These are phyloP conservation scores for Candida stauntonica DNA, from an alignment of 805 yeast genomes.

Conservation along the genomic window DNA sequence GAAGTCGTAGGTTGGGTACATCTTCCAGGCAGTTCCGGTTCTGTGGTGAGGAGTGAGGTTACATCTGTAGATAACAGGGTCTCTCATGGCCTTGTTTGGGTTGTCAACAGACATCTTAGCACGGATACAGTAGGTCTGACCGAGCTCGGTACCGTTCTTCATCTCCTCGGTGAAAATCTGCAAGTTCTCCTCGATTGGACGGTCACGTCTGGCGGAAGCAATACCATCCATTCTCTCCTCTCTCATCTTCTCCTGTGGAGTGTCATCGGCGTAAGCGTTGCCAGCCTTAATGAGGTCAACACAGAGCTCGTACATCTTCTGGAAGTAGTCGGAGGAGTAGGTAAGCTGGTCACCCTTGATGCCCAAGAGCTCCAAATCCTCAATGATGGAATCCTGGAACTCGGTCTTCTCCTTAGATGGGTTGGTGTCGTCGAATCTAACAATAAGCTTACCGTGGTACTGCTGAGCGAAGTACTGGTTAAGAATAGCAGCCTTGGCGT, in stretches of 20 bases:
- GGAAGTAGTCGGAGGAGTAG: constrained; percentile 91
- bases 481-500: constrained; percentile 95
- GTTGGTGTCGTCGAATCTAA: constrained; percentile 97
- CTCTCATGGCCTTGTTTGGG: constrained; percentile 92
- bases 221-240: constrained; percentile 98
- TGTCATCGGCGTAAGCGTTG: constrained; percentile 96
- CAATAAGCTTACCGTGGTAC: constrained; percentile 93
- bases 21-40: constrained; percentile 89
- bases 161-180: constrained; percentile 82
- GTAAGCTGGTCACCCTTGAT: constrained; percentile 88
- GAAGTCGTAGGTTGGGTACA: constrained; percentile 98
- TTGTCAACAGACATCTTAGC: constrained; percentile 94
- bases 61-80: constrained; percentile 97
- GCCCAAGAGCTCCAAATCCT: constrained; percentile 86
- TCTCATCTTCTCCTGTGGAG: constrained; percentile 92
- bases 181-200: constrained; percentile 89
- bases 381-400: constrained; percentile 89
- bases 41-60: constrained; percentile 97
- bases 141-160: constrained; percentile 92
- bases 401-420: constrained; percentile 96
- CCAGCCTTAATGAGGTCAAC: constrained; percentile 89
- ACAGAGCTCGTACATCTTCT: constrained; percentile 84
- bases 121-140: constrained; percentile 87
- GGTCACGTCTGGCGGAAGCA: constrained; percentile 86
- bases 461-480: constrained; percentile 95